Base-by-base conservation (phyloP, 208 protist species). In the Trypanosoma boissoni region DNA sequence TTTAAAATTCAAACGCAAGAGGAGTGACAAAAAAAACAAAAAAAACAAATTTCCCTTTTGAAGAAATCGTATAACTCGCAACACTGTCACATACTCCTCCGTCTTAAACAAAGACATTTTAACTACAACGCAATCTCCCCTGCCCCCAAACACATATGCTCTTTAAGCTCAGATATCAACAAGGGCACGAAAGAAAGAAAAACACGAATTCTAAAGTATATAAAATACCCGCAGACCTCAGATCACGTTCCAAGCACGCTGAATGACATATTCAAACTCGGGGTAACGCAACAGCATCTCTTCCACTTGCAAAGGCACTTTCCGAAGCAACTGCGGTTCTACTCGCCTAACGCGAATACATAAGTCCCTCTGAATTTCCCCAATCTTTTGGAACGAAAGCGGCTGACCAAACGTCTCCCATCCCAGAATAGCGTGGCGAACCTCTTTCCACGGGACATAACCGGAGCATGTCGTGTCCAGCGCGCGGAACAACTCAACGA, bases 401-500 rank as follows among this genome's bases (percentile, higher is more conserved):
- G 58, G 56, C 28, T 76, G 29, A 18, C 78, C 73, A 41, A 68
- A 91, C 39, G 59, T 58, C 41, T 88, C 80, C 67, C 59, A 77
- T 42, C 60, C 52, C 29, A 85, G 66, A 51, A 88, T 72, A 0
- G 86, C 31, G 34, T 86, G 72, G 27, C 84, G 74, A 21, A 88
- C 78, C 39, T 88, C 67, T 54, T 86, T 86, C 81, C 84, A 91
- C 20, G 50, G 64, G 10, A 88, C 73, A 14, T 63, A 27, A n/a
- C 84, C 80, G 2, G 61, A 59, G 29, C 92, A 82, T 1, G 86
- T 97, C 10, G 95, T 85, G 80, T 99, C 98, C 31, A 98, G 97
- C 10, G 92, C 97, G 29, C 96, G 93, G 78, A 99, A 98, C 54
- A 86, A 98, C 3, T 98, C 68, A 1, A 99, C 92, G 14, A 99